A percentile compares a stretch with the other conserved stretches of the same genome.
These are phyloP conservation scores for Vaccinium vitisidaea DNA, from an alignment of 148 eudicot genomes.

Conservation along the genomic window DNA sequence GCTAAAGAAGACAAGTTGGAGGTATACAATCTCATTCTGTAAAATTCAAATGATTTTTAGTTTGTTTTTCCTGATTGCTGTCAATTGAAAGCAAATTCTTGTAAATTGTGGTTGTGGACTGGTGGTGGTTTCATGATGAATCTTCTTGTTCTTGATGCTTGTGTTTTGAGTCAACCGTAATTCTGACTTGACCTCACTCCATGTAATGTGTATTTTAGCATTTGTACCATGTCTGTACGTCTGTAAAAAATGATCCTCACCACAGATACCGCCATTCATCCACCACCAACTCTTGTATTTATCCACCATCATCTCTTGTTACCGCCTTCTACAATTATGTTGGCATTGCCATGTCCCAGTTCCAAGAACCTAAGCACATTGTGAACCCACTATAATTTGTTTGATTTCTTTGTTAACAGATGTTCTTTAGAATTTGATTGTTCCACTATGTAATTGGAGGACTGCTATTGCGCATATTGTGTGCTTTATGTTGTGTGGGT, in stretches of 20 bases:
- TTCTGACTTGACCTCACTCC: not conserved
- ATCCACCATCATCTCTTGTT: not conserved
- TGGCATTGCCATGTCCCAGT: not conserved
- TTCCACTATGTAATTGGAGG: not conserved
- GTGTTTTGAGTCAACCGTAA: not conserved
- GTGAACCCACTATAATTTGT: not conserved
- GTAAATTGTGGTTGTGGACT: not conserved
- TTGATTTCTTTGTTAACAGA: not conserved
- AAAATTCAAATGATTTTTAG: not conserved
- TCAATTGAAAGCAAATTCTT: not conserved
- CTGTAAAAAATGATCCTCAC: not conserved
- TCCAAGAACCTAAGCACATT: not conserved
- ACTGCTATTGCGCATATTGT: not conserved
- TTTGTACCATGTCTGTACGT: not conserved
- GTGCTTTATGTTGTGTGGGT: not conserved
- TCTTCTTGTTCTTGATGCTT: not conserved
- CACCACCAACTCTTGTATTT: not conserved
- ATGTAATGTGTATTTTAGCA: not conserved
- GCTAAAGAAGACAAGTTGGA: slow-evolving; percentile 49
- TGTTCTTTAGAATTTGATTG: not conserved
- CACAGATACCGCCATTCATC: not conserved
- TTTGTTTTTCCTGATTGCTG: not conserved
- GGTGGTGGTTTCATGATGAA: not conserved
- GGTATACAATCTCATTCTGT: slow-evolving; percentile 19
- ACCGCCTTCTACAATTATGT: not conserved